phyloP scores from a whole-genome alignment of 2,329 filamentous ascomycete species.

The Fusarium verrucosum region DNA sequence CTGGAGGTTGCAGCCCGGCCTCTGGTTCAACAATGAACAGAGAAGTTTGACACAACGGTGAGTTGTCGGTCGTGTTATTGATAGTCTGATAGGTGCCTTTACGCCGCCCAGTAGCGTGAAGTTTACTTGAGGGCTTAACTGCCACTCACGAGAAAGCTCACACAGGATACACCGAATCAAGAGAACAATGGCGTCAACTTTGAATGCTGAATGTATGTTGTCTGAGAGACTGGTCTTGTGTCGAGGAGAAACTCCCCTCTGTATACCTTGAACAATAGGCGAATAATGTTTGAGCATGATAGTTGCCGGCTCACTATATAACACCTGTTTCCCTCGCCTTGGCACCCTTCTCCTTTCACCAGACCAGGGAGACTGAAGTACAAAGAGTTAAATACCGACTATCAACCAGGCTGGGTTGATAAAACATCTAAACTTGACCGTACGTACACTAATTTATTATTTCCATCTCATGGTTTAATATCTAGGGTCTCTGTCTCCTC shows the following conservation, averaged over 20 bases:
- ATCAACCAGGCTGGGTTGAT: background rate
- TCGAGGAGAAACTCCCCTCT: background rate
- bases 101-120: background rate
- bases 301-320: background rate
- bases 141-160: background rate
- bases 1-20: constrained; percentile 32
- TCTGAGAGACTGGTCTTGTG: background rate
- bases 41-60: constrained; percentile 33
- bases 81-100: background rate
- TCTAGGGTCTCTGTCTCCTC: constrained; percentile 7
- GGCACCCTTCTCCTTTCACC: background rate
- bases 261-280: background rate
- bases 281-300: background rate
- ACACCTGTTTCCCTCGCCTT: background rate
- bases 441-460: background rate
- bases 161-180: constrained; percentile 27
- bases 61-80: constrained; percentile 5
- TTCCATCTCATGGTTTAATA: background rate
- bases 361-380: background rate
- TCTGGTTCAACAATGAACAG: constrained; percentile 29
- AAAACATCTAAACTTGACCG: background rate
- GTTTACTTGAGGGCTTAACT: background rate
- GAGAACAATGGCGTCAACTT: constrained; percentile 9
- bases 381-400: background rate
- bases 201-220: background rate